phyloP scores from a whole-genome alignment of 352 stramenopile species.

The Globisporangium nodosum region DNA sequence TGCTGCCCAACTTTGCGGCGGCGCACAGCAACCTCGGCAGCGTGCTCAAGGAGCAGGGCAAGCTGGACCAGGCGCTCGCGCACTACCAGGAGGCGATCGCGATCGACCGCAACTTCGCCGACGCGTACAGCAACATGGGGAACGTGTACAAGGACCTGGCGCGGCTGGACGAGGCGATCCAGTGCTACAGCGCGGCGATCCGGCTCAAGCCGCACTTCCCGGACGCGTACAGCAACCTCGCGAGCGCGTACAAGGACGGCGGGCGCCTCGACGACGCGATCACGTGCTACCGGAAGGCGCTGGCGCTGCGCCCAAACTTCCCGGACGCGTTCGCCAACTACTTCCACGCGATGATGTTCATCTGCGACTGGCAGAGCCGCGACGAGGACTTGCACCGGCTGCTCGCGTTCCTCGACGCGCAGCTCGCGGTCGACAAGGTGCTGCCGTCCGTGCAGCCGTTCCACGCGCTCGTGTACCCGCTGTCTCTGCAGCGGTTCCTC shows the following conservation, averaged over 20 bases:
- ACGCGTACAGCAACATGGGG: slow-evolving; percentile 93
- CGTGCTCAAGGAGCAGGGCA: slow-evolving; percentile 93
- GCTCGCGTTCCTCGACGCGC: slow-evolving; percentile 12
- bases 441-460: slow-evolving; percentile 91
- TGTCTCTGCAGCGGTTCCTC: slow-evolving; percentile 72
- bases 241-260: slow-evolving; percentile 90
- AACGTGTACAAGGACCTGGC: slow-evolving; percentile 93
- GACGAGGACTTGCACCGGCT: slow-evolving; percentile 76
- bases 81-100: slow-evolving; percentile 93
- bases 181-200: slow-evolving; percentile 88
- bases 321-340: slow-evolving; percentile 91
- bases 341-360: slow-evolving; percentile 88
- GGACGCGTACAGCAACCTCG: slow-evolving; percentile 91
- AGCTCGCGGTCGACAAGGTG: slow-evolving; percentile 17
- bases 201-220: slow-evolving; percentile 87
- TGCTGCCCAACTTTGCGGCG: slow-evolving; percentile 91
- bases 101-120: slow-evolving; percentile 89
- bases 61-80: slow-evolving; percentile 90
- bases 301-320: slow-evolving; percentile 88
- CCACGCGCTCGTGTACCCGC: slow-evolving; percentile 89
- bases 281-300: slow-evolving; percentile 89
- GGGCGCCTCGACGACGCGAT: slow-evolving; percentile 89
- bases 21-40: slow-evolving; percentile 93
- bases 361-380: slow-evolving; percentile 90
- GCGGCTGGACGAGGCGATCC: slow-evolving; percentile 83